Conservation (phyloP, 1,139 yeast species). For the Saccharomycopsis crataegensis region DNA sequence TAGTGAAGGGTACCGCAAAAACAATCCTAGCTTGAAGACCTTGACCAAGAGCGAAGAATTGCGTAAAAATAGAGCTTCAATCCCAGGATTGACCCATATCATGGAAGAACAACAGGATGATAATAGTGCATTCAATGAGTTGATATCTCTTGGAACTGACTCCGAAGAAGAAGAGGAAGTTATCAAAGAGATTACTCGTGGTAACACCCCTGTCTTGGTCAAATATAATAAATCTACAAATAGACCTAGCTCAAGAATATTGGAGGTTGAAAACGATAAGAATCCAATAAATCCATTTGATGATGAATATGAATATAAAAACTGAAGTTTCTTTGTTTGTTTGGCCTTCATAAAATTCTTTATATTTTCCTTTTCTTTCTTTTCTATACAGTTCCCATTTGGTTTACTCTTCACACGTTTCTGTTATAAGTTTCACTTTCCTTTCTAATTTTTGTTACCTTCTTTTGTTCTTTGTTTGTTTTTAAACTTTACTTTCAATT, state of each 20-base stretch:
- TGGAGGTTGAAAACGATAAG: not conserved
- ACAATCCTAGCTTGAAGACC: slow-evolving; percentile 8
- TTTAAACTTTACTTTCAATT: no score
- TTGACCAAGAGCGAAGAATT: slow-evolving; percentile 2
- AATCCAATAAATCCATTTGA: slow-evolving; percentile 19
- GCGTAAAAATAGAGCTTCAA: slow-evolving; percentile 10
- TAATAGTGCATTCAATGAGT: slow-evolving; percentile 7
- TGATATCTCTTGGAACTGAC: slow-evolving; percentile 17
- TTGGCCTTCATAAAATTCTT: no score
- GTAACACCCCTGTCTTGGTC: not conserved
- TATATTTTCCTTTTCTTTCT: no score
- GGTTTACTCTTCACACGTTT: no score
- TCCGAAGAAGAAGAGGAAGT: slow-evolving; percentile 10
- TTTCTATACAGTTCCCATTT: no score
- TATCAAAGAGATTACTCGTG: not conserved
- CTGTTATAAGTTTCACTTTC: no score
- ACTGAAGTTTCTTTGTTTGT: no score
- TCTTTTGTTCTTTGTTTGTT: no score
- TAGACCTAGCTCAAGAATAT: slow-evolving; percentile 16
- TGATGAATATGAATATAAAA: slow-evolving; percentile 9
- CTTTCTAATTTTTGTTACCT: no score
- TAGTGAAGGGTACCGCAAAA: not conserved
- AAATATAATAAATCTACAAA: not conserved
- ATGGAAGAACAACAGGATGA: slow-evolving; percentile 9
- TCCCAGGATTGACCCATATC: slow-evolving; percentile 17